Evolutionary conservation across 1,284 basidiomycete genomes (phyloP).

Genomic region (Fomitopsis schrenkii): DNA sequence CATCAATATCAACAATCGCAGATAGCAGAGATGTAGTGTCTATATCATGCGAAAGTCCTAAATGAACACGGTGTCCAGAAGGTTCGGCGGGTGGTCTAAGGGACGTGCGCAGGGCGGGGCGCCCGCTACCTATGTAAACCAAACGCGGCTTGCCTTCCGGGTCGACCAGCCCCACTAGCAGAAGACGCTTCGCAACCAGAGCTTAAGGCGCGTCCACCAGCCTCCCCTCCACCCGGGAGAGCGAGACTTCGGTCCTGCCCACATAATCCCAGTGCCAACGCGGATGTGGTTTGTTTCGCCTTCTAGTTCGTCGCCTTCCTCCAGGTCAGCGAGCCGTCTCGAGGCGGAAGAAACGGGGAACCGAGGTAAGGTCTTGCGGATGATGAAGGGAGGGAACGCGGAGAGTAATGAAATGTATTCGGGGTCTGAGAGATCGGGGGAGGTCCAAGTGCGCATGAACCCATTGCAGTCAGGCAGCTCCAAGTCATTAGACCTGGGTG

Average conservation of each 20-base stretch:
- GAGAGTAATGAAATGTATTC: slow-evolving; percentile 59
- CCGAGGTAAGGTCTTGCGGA: slow-evolving; percentile 57
- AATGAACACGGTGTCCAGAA: slow-evolving; percentile 9
- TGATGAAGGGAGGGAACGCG: slow-evolving; percentile 68
- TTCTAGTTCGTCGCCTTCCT: slow-evolving; percentile 56
- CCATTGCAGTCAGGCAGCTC: slow-evolving; percentile 44
- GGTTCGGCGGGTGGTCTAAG: background rate
- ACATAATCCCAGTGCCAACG: slow-evolving; percentile 71
- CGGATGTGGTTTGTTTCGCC: slow-evolving; percentile 50
- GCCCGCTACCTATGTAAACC: background rate
- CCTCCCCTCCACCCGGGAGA: slow-evolving; percentile 60
- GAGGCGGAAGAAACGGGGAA: slow-evolving; percentile 39
- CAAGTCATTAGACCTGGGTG: slow-evolving; percentile 26
- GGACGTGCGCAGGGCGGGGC: background rate
- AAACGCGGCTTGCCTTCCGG: background rate
- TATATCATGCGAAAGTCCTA: slow-evolving; percentile 1
- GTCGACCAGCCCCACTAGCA: slow-evolving; percentile 32
- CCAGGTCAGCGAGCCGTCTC: slow-evolving; percentile 46
- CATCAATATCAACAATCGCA: background rate
- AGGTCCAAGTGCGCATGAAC: slow-evolving; percentile 64
- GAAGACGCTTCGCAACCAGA: slow-evolving; percentile 70
- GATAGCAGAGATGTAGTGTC: background rate
- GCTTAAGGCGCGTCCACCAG: slow-evolving; percentile 69
- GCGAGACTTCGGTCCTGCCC: slow-evolving; percentile 55
- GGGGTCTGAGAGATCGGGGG: slow-evolving; percentile 63